phyloP scores from a whole-genome alignment of 352 stramenopile species.

The Pythium chondricola region DNA sequence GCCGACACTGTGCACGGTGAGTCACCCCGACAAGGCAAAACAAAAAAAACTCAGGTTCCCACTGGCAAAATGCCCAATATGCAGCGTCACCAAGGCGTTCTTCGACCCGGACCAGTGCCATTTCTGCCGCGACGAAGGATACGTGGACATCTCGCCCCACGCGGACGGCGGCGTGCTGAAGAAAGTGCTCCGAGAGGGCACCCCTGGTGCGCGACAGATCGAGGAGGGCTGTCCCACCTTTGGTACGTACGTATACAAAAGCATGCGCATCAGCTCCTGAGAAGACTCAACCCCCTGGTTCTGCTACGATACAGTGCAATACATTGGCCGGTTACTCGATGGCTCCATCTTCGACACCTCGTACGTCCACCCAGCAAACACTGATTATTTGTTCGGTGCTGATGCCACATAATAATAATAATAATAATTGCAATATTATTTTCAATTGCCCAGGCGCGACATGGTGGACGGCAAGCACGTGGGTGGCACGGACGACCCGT shows the following conservation, averaged over 20 bases:
- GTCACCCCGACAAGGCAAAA: neutral
- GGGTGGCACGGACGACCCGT: constrained; percentile 76
- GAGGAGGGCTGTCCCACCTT: constrained; percentile 84
- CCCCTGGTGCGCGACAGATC: constrained; percentile 31
- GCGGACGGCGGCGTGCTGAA: constrained; percentile 76
- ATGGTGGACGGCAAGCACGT: constrained; percentile 74
- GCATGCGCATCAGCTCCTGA: too few species aligned
- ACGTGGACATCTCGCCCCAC: constrained; percentile 73
- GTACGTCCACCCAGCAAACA: constrained; percentile 39
- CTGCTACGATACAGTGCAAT: constrained; percentile 73
- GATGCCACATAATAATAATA: too few species aligned
- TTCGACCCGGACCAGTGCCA: constrained; percentile 66
- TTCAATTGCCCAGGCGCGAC: constrained; percentile 52
- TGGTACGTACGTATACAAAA: too few species aligned
- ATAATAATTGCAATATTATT: too few species aligned
- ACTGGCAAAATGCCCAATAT: neutral
- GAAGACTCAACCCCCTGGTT: too few species aligned
- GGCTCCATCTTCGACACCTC: constrained; percentile 86
- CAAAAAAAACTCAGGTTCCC: neutral
- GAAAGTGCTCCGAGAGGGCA: constrained; percentile 68
- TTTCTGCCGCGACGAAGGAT: constrained; percentile 68
- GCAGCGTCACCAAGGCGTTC: constrained; percentile 55
- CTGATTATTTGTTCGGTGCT: neutral
- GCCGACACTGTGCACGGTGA: constrained; percentile 64
- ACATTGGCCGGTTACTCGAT: constrained; percentile 73